These are phyloP conservation scores for Cymodocea nodosa DNA, from an alignment of 116 monocot genomes.

Conservation along the genomic window DNA sequence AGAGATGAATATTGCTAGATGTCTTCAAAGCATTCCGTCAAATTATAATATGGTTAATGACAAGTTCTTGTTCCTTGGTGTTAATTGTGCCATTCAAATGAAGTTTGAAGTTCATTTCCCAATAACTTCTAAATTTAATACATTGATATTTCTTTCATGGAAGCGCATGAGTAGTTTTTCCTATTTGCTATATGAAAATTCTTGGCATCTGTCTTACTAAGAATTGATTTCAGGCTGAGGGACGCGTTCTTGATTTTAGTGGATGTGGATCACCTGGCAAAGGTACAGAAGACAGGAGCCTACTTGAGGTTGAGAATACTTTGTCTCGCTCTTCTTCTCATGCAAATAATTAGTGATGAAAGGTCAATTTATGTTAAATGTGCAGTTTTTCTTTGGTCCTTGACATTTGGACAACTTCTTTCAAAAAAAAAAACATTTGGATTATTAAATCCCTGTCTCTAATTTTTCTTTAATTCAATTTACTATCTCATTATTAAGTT, in stretches of 20 bases:
- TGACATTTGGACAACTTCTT: not conserved
- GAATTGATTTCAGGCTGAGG: conserved; percentile 22
- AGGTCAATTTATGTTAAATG: not conserved
- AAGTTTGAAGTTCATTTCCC: not conserved
- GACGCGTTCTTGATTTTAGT: conserved; percentile 43
- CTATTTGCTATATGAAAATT: not conserved
- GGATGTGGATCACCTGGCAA: conserved; percentile 26
- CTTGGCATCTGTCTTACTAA: not conserved
- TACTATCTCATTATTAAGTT: not conserved
- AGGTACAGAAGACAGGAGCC: not conserved
- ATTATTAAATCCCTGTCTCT: not conserved
- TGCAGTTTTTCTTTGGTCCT: not conserved
- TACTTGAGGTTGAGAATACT: not conserved
- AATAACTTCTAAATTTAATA: not conserved
- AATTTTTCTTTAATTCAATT: not conserved
- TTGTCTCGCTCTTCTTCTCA: not conserved
- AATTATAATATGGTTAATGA: too few species aligned
- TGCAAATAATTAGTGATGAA: not conserved
- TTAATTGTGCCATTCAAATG: not conserved
- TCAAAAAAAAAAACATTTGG: not conserved
- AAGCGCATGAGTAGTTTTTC: not conserved
- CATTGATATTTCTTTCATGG: not conserved
- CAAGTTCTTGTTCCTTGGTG: not conserved
- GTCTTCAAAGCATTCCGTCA: too few species aligned
- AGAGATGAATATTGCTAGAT: too few species aligned